Evolutionary conservation across 2,329 filamentous ascomycete species (phyloP), one percentile per base, ranked within the genome.

Genomic region (Calonectria henricotiae): DNA sequence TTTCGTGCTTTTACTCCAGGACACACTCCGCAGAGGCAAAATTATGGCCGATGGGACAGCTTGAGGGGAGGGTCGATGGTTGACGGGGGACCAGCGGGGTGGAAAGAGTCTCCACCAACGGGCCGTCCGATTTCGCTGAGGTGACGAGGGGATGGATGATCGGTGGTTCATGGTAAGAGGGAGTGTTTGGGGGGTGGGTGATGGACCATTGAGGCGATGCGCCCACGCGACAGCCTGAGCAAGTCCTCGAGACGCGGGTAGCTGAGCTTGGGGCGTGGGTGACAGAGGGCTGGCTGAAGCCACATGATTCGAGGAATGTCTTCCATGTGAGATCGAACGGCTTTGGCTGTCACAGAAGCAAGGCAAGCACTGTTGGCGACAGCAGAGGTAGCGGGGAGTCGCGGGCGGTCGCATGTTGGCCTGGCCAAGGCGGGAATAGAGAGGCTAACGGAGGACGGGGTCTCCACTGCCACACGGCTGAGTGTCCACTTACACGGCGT

Each of bases 81-180:
- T n/a, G 41, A 30, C 27, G 44, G 46, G 64, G 32, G 67, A 58
- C 60, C 68, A 37, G 58, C 46, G 72, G 68, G 65, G 62, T 54
- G 23, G 46, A 64, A 69, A 44, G 25, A 23, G 41, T 25, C 70
- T 58, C 76, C 62, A 70, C 69, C 43, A 23, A 35, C 23, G 58
- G 47, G 43, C 65, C 15, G 67, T 62, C 72, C 68, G 72, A 74
- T 67, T 49, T 72, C 67, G 73, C 69, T 72, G 61, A 62, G 51
- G 66, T 23, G 65, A 25, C 20, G 5, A 49, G 23, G 47, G 55
- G 17, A 58, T 65, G 35, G 27, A 30, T 30, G 27, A 62, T 69
- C 58, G 17, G 27, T 63, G 20, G 62, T 62, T 62, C 41, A 61
- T 46, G 30, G 43, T 41, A 44, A 51, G 32, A 23, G 15, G 64